phyloP scores from a whole-genome alignment of 2,329 filamentous ascomycete genomes.

The Paecilomyces dactylethromorphus region DNA sequence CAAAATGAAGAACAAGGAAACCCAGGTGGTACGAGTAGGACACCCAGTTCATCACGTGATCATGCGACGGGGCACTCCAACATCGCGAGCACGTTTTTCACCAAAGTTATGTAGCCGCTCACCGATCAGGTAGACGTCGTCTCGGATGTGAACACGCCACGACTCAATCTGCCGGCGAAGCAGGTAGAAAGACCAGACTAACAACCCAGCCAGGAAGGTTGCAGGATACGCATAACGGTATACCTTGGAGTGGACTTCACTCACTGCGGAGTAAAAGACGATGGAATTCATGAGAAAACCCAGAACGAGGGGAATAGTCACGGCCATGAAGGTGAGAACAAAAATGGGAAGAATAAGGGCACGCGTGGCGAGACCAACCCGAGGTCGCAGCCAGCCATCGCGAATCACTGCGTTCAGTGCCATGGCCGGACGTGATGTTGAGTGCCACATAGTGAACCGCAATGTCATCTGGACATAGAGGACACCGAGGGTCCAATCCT shows the following conservation, averaged over 20 bases:
- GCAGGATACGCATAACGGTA: conserved; percentile 72
- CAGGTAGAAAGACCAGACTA: conserved; percentile 36
- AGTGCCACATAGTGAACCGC: conserved; percentile 62
- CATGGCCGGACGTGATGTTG: conserved; percentile 63
- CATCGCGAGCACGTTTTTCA: conserved; percentile 42
- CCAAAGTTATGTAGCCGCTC: conserved; percentile 94
- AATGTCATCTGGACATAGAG: conserved; percentile 78
- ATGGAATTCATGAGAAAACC: conserved; percentile 48
- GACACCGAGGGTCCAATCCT: conserved; percentile 89
- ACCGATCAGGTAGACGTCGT: conserved; percentile 94
- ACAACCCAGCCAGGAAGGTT: conserved; percentile 48
- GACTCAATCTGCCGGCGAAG: conserved; percentile 53
- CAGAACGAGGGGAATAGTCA: conserved; percentile 58
- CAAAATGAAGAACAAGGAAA: background rate
- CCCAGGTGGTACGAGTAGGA: background rate
- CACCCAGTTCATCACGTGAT: conserved; percentile 21
- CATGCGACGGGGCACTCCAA: conserved; percentile 30
- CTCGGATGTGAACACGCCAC: conserved; percentile 77
- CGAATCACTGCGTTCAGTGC: conserved; percentile 69
- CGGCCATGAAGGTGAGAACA: conserved; percentile 54
- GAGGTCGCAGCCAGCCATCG: conserved; percentile 71
- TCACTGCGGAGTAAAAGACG: conserved; percentile 22
- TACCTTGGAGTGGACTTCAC: conserved; percentile 33
- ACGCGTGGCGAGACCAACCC: conserved; percentile 71
- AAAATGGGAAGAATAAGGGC: conserved; percentile 76